A percentile compares a stretch with the other conserved stretches of the same genome.
Evolutionary conservation across 306 rosid species (phyloP).

Genomic region (Dalbergia oliveri): DNA sequence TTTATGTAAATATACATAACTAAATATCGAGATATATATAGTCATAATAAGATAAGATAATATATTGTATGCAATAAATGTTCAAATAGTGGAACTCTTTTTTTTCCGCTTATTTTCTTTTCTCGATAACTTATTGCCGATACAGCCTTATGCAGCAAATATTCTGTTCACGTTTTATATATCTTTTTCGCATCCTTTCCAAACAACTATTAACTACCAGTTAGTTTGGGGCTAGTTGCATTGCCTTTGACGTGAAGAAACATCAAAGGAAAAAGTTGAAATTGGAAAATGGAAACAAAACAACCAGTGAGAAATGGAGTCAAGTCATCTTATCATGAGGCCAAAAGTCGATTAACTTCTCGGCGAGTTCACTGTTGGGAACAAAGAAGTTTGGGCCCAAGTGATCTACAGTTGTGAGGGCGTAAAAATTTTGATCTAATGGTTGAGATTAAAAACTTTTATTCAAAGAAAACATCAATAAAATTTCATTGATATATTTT

Average conservation of each 20-base stretch:
- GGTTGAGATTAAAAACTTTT: too few relatives aligned
- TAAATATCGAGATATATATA: too few relatives aligned
- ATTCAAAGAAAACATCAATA: too few relatives aligned
- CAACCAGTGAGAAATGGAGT: conserved; percentile 38
- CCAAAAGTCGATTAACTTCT: conserved; percentile 48
- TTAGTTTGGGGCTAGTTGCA: conserved; percentile 7
- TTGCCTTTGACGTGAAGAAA: conserved; percentile 47
- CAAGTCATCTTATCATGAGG: conserved; percentile 48
- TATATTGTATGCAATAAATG: too few relatives aligned
- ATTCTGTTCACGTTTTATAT: conserved; percentile 8
- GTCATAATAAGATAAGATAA: too few relatives aligned
- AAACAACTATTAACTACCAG: neutral
- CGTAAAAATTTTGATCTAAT: too few relatives aligned
- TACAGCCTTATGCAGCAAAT: neutral
- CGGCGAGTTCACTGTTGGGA: neutral
- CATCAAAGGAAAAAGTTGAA: conserved; percentile 43
- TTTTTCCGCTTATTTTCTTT: neutral
- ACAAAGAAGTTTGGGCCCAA: too few relatives aligned
- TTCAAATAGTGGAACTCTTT: too few relatives aligned
- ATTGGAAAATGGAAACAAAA: conserved; percentile 49
- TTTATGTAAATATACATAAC: too few relatives aligned
- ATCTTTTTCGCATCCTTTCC: neutral
- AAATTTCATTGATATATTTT: too few relatives aligned
- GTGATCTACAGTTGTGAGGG: too few relatives aligned
- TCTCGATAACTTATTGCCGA: neutral